A percentile compares a stretch with the other conserved stretches of the same genome.
Evolutionary conservation across 192 early-diverging fungal species (phyloP).

Genomic region (Coemansia erecta): DNA sequence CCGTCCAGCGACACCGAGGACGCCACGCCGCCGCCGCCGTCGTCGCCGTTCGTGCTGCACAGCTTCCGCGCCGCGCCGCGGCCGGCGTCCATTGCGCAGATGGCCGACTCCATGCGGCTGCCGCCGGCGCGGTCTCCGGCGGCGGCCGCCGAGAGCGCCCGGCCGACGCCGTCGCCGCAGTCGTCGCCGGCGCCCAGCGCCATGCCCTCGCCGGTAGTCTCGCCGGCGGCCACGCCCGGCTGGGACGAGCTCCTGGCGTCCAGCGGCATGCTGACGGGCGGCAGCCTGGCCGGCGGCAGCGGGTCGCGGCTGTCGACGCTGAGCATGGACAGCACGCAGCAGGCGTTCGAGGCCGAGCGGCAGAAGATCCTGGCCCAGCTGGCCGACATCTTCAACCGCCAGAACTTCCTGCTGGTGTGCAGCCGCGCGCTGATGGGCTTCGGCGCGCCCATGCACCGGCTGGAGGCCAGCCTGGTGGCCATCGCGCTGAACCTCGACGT

Average conservation of each 20-base stretch:
- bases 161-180: not conserved
- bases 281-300: slow-evolving; percentile 14
- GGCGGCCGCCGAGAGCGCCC: not conserved
- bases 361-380: slow-evolving; percentile 56
- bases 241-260: slow-evolving; percentile 50
- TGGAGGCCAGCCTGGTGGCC: slow-evolving; percentile 63
- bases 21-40: too few species aligned
- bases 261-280: slow-evolving; percentile 45
- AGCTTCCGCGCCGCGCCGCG: slow-evolving; percentile 34
- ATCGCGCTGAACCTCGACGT: slow-evolving; percentile 63
- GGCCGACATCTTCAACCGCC: slow-evolving; percentile 67
- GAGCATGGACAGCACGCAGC: slow-evolving; percentile 34
- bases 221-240: slow-evolving; percentile 36
- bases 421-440: slow-evolving; percentile 68
- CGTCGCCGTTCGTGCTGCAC: slow-evolving; percentile 37
- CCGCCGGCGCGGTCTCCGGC: not conserved
- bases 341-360: slow-evolving; percentile 39
- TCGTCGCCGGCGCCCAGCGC: slow-evolving; percentile 9
- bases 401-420: slow-evolving; percentile 62
- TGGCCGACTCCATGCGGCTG: slow-evolving; percentile 11
- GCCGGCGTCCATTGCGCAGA: slow-evolving; percentile 29
- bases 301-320: slow-evolving; percentile 37
- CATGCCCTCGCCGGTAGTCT: slow-evolving; percentile 14
- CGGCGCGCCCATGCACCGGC: slow-evolving; percentile 65
- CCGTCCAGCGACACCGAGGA: too few species aligned